These are phyloP conservation scores for Kazachstania psychrophila DNA, from an alignment of 805 yeast species.

Conservation along the genomic window DNA sequence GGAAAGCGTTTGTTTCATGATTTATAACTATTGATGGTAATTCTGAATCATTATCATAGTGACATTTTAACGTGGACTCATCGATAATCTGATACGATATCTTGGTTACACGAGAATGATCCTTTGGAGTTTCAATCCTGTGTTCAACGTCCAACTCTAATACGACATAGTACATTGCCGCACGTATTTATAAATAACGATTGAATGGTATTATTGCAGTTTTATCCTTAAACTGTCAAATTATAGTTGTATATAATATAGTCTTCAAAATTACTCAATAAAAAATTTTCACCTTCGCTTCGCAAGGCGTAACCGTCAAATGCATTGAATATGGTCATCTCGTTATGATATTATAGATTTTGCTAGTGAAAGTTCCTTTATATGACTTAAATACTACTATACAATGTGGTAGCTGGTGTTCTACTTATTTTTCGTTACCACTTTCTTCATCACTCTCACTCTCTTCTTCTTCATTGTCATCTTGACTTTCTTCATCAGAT, in stretches of 20 bases:
- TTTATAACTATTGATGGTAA: slow-evolving; percentile 45
- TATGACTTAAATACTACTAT: too few relatives aligned
- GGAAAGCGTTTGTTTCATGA: slow-evolving; percentile 56
- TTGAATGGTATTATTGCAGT: too few relatives aligned
- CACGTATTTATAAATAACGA: too few relatives aligned
- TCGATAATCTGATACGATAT: slow-evolving; percentile 60
- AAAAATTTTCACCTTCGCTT: too few relatives aligned
- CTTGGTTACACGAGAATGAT: slow-evolving; percentile 58
- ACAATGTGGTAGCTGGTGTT: too few relatives aligned
- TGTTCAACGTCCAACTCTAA: slow-evolving; percentile 9
- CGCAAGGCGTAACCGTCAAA: too few relatives aligned
- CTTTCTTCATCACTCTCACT: slow-evolving; percentile 1
- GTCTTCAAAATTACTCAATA: too few relatives aligned
- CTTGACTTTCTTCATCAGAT: slow-evolving; percentile 6
- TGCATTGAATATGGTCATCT: too few relatives aligned
- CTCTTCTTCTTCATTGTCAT: slow-evolving; percentile 5
- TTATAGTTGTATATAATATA: too few relatives aligned
- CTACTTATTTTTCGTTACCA: slow-evolving; percentile 1
- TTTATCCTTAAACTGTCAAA: too few relatives aligned
- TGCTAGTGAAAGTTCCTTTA: too few relatives aligned
- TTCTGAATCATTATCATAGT: slow-evolving; percentile 29
- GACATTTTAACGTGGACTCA: slow-evolving; percentile 38
- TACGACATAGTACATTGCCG: slow-evolving; percentile 11
- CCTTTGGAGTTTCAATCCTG: slow-evolving; percentile 33
- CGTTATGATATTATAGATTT: too few relatives aligned